Percentiles rank a stretch among this genome's conserved stretches.
phyloP scores from a whole-genome alignment of 2,329 filamentous ascomycete species.

The Penicillium sp. region DNA sequence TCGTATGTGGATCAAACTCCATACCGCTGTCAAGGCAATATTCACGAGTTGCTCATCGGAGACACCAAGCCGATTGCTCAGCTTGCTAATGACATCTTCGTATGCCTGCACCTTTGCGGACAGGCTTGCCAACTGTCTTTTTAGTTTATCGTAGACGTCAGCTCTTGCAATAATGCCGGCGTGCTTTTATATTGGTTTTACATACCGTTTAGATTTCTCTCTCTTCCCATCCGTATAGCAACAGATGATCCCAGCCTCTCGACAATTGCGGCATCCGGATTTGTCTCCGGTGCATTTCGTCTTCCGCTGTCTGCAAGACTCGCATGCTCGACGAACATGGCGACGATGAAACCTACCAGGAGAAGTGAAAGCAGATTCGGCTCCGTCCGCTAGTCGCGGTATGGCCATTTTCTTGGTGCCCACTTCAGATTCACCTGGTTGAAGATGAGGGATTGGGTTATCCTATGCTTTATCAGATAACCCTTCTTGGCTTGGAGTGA shows the following conservation, averaged over 20 bases:
- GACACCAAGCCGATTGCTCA: constrained; percentile 37
- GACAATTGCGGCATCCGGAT: constrained; percentile 45
- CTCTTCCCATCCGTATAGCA: constrained; percentile 48
- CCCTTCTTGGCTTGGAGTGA: not conserved
- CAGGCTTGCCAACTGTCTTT: constrained; percentile 42
- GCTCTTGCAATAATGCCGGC: not conserved
- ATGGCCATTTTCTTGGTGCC: constrained; percentile 37
- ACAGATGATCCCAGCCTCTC: constrained; percentile 44
- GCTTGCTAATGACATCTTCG: constrained; percentile 38
- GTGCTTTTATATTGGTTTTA: not conserved
- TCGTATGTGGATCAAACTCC: constrained; percentile 4
- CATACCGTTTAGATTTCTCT: constrained; percentile 46
- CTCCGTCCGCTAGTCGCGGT: constrained; percentile 35
- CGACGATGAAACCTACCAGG: constrained; percentile 38
- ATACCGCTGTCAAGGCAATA: constrained; percentile 33
- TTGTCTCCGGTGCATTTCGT: constrained; percentile 48
- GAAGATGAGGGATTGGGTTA: constrained; percentile 20
- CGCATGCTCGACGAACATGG: constrained; percentile 43
- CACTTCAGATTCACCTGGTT: constrained; percentile 23
- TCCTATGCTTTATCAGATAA: constrained; percentile 25
- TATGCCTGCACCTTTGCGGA: constrained; percentile 44
- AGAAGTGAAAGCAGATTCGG: constrained; percentile 33
- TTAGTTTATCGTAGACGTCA: not conserved
- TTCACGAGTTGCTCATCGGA: constrained; percentile 38
- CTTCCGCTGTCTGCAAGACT: constrained; percentile 47